Evolutionary conservation across 768 basidiomycete genomes (phyloP), one percentile per base, ranked within the genome.

Genomic region (Lepiota brunneoincarnata): DNA sequence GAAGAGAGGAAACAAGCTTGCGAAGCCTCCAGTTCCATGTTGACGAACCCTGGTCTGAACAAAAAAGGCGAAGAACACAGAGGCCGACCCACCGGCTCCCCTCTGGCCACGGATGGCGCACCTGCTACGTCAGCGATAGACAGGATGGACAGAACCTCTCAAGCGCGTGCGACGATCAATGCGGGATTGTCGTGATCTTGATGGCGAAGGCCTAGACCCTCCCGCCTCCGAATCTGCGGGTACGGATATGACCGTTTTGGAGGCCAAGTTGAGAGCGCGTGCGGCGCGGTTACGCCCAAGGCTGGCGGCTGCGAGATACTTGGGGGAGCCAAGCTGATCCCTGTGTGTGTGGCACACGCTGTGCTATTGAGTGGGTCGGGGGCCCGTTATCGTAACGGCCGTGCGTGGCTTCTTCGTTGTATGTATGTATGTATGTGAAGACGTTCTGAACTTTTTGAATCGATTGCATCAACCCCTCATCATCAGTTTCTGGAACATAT

Each of bases 231-330:
- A 42, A 36, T 43, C 34, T 49, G 42, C 61, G 56, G 54, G 44
- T 55, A 53, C 58, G 46, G 62, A 68, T 61, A 52, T 66, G 47
- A 60, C 56, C 28, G 59, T 56, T 57, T 66, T 69, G 49, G 81
- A 84, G 59, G 71, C 69, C 44, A 69, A 67, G 51, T 67, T 83
- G 58, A 77, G 80, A 48, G 67, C 65, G 47, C 77, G 76, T 60
- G 77, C n/a, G n/a, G n/a, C 79, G 37, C 78, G 71, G 54, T 59
- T 83, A 58, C 76, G 72, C 21, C 72, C 73, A 21, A 75, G 77
- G 31, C 72, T 83, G 21, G 75, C 75, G 18, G 75, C 75, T 18
- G 78, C 72, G 55, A 79, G 73, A 62, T 66, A 66, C 48, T 42
- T 50, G 49, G 49, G 38, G 24, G 38, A 31, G 12, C 17, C 37